A percentile compares a stretch with the other conserved stretches of the same genome.
Conservation (phyloP, 2,329 filamentous ascomycete species). For the Neophaeococcomyces mojaviensis region DNA sequence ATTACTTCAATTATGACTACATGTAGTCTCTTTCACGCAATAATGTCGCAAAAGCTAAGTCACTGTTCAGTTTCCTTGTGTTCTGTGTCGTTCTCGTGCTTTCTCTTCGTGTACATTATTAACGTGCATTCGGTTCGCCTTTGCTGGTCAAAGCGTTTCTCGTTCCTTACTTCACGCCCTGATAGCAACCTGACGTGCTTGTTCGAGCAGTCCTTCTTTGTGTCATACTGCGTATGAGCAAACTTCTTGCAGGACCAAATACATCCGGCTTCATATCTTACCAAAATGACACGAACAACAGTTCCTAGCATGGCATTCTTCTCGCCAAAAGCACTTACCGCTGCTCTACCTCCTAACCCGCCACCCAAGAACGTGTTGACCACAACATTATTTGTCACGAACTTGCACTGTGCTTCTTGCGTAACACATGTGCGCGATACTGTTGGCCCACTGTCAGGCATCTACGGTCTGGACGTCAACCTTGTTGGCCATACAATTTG, state of each 20-base stretch:
- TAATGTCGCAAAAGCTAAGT: constrained; percentile 3
- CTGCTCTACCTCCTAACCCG: neutral
- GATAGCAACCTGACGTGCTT: neutral
- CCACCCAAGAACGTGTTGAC: neutral
- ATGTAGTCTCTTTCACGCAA: constrained; percentile 3
- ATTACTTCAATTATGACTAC: constrained; percentile 1
- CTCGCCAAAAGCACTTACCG: constrained; percentile 1
- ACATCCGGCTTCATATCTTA: neutral
- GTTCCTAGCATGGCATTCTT: constrained; percentile 8
- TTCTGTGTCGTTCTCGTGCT: neutral
- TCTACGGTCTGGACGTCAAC: constrained; percentile 33
- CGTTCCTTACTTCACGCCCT: neutral
- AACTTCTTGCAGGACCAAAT: neutral
- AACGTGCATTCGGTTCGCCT: neutral
- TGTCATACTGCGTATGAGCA: too few species aligned
- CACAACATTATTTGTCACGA: constrained; percentile 37
- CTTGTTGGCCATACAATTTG: constrained; percentile 38
- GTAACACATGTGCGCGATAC: constrained; percentile 39
- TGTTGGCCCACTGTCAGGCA: constrained; percentile 28
- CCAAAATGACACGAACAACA: constrained; percentile 2
- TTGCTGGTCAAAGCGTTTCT: constrained; percentile 3
- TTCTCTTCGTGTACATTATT: neutral
- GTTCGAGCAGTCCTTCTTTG: too few species aligned
- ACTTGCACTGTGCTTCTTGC: constrained; percentile 43
- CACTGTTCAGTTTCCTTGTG: neutral